Evolutionary conservation across 1,139 yeast genomes (phyloP).

Genomic region (Komagataea norvegica): DNA sequence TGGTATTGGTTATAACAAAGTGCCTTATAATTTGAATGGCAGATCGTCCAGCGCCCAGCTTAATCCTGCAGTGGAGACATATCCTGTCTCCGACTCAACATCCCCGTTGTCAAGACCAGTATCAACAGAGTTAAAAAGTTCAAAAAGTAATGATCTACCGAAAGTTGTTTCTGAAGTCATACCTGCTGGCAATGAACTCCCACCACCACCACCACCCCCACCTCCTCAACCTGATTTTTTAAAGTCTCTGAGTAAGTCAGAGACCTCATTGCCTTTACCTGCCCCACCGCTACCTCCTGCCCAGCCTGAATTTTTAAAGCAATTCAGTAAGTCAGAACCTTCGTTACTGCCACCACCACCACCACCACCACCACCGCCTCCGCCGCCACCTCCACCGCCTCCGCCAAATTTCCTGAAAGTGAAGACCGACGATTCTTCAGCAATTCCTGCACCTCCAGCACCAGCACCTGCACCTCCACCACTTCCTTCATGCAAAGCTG

Average conservation of each 20-base stretch:
- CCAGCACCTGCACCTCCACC: conserved; percentile 31
- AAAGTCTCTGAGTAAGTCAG: conserved; percentile 1
- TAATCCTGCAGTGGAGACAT: no score
- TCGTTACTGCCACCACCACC: conserved; percentile 32
- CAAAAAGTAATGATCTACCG: no score
- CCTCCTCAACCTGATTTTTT: conserved; percentile 29
- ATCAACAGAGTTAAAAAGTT: no score
- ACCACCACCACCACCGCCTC: conserved; percentile 28
- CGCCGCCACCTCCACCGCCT: conserved; percentile 33
- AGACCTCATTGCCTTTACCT: conserved; percentile 26
- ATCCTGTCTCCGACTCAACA: no score
- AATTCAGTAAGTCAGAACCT: neutral
- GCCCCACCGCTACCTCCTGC: conserved; percentile 33
- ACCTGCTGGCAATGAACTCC: no score
- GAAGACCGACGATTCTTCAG: neutral
- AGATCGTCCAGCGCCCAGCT: no score
- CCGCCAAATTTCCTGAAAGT: conserved; percentile 20
- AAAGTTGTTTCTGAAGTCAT: no score
- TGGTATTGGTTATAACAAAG: no score
- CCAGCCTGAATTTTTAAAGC: conserved; percentile 23
- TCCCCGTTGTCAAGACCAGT: no score
- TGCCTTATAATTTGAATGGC: no score
- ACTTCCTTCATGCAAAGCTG: conserved; percentile 27
- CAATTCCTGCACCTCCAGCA: conserved; percentile 29
- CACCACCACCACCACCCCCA: conserved; percentile 17